Base-by-base conservation (phyloP, 805 yeast species). In the Starmerella khaoyaiensis region DNA sequence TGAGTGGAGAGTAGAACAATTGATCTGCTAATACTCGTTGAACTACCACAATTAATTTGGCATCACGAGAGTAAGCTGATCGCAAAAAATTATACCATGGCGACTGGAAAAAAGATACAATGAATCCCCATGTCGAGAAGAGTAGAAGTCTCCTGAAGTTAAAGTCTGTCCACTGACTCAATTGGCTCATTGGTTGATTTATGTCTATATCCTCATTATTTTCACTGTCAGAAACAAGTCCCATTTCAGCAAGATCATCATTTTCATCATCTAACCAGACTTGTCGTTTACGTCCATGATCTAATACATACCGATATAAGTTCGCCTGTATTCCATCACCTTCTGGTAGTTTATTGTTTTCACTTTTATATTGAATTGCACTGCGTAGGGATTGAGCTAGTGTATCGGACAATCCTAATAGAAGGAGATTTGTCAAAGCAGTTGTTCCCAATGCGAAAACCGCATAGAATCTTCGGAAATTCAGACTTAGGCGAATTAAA, bases 11-110 rank as follows among this genome's bases (percentile, higher is more conserved):
- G 56, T 77, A 90, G 41, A 84, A 69, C 34, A 86, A 60, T 57
- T 90, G 97, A 55, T 87, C 98, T 0, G 93, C 78, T 38, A 87
- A 60, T 0, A 83, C 96, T 39, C 95, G 71, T 46, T 86, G 78
- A 23, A 87, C 64, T 5, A 81, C 93, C 38, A 84, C 81, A 16
- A 63, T 42, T 2, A 86, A 77, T 42, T 81, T 68, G n/a, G 80
- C 72, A 14, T 80, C 84, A 40, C 75, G 77, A 4, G 78, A 73
- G 56, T 79, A 87, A 45, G 81, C 72, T 32, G 65, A 62, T 52
- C 87, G 86, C 42, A 87, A 65, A 41, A 86, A 71, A 50, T 72
- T 69, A 53, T 87, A 86, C 98, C 98, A 87, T 33, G 76, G 76
- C 36, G 79, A 79, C 58, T 84, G 96, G 32, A 74, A 71, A 52